phyloP scores from a whole-genome alignment of 1,139 yeast genomes.

The Yamadazyma atlantica region DNA sequence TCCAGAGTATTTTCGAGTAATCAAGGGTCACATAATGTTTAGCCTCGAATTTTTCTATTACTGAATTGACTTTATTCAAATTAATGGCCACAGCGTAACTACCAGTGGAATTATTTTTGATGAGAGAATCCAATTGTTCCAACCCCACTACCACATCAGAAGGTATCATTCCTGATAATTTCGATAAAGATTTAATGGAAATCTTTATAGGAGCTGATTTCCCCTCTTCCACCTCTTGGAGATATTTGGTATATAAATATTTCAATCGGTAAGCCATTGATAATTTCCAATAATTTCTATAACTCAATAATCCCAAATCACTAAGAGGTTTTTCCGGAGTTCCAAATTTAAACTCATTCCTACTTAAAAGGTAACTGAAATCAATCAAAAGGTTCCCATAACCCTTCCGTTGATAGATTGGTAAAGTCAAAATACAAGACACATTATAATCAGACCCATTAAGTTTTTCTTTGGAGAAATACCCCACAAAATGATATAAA shows the following conservation, averaged over 20 bases:
- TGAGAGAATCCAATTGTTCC: conserved; percentile 69
- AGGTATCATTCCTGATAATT: conserved; percentile 79
- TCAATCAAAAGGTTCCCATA: conserved; percentile 88
- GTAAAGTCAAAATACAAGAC: conserved; percentile 87
- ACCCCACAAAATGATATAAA: conserved; percentile 84
- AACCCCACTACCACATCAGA: conserved; percentile 87
- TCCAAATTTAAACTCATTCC: conserved; percentile 76
- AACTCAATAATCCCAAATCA: conserved; percentile 81
- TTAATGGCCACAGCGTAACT: conserved; percentile 59
- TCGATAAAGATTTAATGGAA: conserved; percentile 61
- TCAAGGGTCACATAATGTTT: conserved; percentile 57
- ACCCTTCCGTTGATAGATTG: conserved; percentile 84
- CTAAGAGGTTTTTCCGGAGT: conserved; percentile 95
- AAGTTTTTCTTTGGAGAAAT: conserved; percentile 86
- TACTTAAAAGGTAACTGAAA: conserved; percentile 77
- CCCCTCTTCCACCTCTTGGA: conserved; percentile 10
- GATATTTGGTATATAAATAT: conserved; percentile 28
- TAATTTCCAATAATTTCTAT: conserved; percentile 83
- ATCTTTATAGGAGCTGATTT: conserved; percentile 19
- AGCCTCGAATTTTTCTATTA: conserved; percentile 52
- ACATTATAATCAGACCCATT: conserved; percentile 77
- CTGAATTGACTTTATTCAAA: conserved; percentile 38
- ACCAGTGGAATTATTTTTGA: conserved; percentile 41
- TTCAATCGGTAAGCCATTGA: conserved; percentile 50
- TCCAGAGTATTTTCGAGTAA: conserved; percentile 65